These are phyloP conservation scores for Penicillium crystallinum DNA, from an alignment of 495 filamentous ascomycete species.

Conservation along the genomic window DNA sequence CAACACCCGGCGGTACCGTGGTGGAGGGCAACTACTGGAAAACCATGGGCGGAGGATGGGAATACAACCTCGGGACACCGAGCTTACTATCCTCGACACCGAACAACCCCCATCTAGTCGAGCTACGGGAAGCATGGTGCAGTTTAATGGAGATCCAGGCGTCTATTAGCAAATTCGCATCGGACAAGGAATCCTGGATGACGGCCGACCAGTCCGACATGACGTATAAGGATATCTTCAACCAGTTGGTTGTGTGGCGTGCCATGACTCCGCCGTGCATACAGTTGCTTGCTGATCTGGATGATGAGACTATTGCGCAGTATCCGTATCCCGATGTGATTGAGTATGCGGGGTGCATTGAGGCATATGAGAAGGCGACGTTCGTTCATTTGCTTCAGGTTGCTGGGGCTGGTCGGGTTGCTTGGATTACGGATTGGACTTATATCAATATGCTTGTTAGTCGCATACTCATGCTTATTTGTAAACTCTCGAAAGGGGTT, in stretches of 20 bases:
- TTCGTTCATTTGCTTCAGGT: conserved; percentile 35
- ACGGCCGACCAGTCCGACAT: conserved; percentile 29
- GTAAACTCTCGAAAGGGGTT: conserved; percentile 33
- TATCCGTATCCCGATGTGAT: conserved; percentile 32
- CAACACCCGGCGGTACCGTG: conserved; percentile 35
- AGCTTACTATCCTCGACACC: conserved; percentile 24
- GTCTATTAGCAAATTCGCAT: conserved; percentile 34
- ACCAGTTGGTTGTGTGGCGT: conserved; percentile 32
- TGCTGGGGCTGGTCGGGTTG: conserved; percentile 29
- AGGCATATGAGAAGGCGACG: conserved; percentile 40
- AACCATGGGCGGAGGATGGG: conserved; percentile 37
- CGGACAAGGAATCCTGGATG: conserved; percentile 32
- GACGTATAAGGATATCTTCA: conserved; percentile 30
- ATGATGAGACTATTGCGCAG: conserved; percentile 25
- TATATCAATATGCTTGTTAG: conserved; percentile 31
- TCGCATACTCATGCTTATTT: conserved; percentile 30
- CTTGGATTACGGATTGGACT: conserved; percentile 22
- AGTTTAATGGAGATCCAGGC: conserved; percentile 40
- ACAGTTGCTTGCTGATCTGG: conserved; percentile 27
- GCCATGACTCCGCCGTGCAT: conserved; percentile 28
- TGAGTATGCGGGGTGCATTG: conserved; percentile 38
- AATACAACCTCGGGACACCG: conserved; percentile 37
- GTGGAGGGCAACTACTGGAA: conserved; percentile 39
- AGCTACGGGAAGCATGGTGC: conserved; percentile 34
- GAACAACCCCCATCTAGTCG: conserved; percentile 26